Evolutionary conservation across 1,284 basidiomycete species (phyloP).

Genomic region (Puccinia coronata): DNA sequence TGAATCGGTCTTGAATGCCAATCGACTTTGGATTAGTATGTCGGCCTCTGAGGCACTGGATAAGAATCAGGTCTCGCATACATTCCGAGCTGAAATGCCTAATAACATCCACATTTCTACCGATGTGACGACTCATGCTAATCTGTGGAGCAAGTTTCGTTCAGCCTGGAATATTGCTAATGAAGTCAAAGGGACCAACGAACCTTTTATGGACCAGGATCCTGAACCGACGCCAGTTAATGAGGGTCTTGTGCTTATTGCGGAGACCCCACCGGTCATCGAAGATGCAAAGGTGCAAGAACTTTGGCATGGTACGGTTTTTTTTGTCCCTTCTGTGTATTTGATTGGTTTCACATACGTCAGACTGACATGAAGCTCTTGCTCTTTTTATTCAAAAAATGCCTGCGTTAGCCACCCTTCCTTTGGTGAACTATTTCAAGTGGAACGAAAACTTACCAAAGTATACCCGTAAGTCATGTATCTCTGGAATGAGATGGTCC

Average conservation of each 20-base stretch:
- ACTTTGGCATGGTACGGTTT: slow-evolving; percentile 39
- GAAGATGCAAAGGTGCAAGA: slow-evolving; percentile 42
- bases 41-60: slow-evolving; percentile 14
- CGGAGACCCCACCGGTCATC: slow-evolving; percentile 17
- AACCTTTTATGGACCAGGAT: background rate
- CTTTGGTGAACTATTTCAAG: slow-evolving; percentile 39
- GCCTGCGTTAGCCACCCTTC: slow-evolving; percentile 14
- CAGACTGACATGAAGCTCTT: background rate
- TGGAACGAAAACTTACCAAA: slow-evolving; percentile 42
- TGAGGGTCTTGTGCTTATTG: background rate
- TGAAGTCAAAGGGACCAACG: background rate
- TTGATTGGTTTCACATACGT: background rate
- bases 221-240: background rate
- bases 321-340: background rate
- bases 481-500: background rate
- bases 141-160: slow-evolving; percentile 34
- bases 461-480: slow-evolving; percentile 28
- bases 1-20: slow-evolving; percentile 32
- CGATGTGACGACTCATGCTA: slow-evolving; percentile 29
- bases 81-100: slow-evolving; percentile 33
- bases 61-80: slow-evolving; percentile 21
- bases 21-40: slow-evolving; percentile 39
- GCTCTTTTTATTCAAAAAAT: background rate
- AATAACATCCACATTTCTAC: slow-evolving; percentile 42
- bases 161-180: slow-evolving; percentile 36